Base-by-base conservation (phyloP, 257 asterid species). In the Capsicum baccatum region DNA sequence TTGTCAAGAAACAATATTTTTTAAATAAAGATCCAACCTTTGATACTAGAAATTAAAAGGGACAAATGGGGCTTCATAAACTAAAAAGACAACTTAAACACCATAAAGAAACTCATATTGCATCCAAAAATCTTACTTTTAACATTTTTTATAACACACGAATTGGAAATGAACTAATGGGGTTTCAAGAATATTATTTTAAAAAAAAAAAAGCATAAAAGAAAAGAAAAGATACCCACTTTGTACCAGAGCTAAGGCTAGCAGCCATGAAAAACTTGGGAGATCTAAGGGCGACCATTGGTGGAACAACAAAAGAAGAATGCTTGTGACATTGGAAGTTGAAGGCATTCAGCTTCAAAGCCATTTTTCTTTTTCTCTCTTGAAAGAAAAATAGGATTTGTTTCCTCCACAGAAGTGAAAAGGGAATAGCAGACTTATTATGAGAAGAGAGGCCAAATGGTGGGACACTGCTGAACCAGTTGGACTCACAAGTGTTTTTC, bases 251-350 rank as follows among this genome's bases (percentile, higher is more conserved):
- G 66, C 91, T 87, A 79, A 92, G 93, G 62, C 94, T 91, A 15
- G 98, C 92, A 79, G 98, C 94, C 97, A 94, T 90, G 89, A 86
- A 57, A 74, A 94, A 89, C 87, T 86, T 93, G 58, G 97, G 92
- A 85, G 97, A 94, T 91, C 95, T 91, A 94, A 86, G 83, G 91
- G 84, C 91, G 71, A 92, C 90, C 79, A 87, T 67, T n/a, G 91
- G 88, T 33, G 97, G 91, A 47, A 86, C 86, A 66, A 86, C 85
- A 83, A 83, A 86, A 16, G 90, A 85, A 55, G 91, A 88, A 80
- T 15, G 83, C 68, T 87, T 90, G 35, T 63, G 87, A 79, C 91
- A 86, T 66, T 90, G 91, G 58, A 89, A 85, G 70, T 66, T 87
- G 83, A 87, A 21, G 35, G 85, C 89, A 85, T 90, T 90, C 16